Base-by-base conservation (phyloP, 2,329 filamentous ascomycete species). In the Fusarium stilboides region DNA sequence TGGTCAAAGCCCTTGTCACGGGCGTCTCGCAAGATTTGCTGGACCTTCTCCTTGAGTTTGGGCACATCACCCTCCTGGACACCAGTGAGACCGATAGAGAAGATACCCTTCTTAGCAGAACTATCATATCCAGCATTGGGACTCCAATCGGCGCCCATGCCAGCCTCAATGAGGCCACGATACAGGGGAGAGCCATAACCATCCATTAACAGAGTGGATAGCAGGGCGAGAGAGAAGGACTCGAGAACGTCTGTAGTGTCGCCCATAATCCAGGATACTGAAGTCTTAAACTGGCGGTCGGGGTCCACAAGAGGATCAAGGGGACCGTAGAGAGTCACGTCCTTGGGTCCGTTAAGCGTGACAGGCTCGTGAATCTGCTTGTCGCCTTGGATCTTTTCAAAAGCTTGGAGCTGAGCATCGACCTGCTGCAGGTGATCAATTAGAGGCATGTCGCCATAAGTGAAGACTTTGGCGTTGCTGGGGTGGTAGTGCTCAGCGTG, bases 171-270 rank as follows among this genome's bases (percentile, higher is more conserved):
- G 61, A 99, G 84, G 3, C 92, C 93, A 65, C 91, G 91, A 78
- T 98, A 98, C 57, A 99, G 81, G 0, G 96, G 96, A 8, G 96
- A 98, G 15, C 96, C 95, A 77, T 98, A 99, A 7, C 96, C 96
- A 77, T 97, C 94, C 82, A 97, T 91, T 12, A 99, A 82, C 17
- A 99, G 82, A 3, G 92, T 94, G 6, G 93, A 93, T 34, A 98
- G 82, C 10, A 99, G 86, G 4, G 92, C 89, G 7, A 98, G 80
- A 0, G 94, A 93, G 78, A 98, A 98, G 0, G 93, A 94, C 79
- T 99, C 94, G 2, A 97, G 84, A 8, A 96, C 86, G 74, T 99
- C 88, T 2, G 89, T 88, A 0, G 93, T 91, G 71, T 97, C 91
- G 40, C 94, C 93, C 77, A 94, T 91, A 31, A 97, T 85, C 96